A percentile compares a stretch with the other conserved stretches of the same genome.
Conservation (phyloP, 2,329 filamentous ascomycete species). For the Penicillium nordicum region DNA sequence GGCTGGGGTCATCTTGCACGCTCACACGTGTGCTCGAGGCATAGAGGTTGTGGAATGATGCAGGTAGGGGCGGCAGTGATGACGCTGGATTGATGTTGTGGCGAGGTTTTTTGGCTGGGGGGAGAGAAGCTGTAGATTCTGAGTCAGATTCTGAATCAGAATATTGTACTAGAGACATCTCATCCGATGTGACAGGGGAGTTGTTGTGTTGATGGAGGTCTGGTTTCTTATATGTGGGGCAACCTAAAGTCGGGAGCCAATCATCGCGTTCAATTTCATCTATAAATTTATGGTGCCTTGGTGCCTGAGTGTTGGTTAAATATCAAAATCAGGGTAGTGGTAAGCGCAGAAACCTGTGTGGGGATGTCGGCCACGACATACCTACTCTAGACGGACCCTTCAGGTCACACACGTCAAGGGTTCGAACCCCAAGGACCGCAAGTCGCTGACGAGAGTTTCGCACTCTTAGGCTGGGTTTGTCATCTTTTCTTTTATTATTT, state of each 20-base stretch:
- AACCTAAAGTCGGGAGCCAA: neutral
- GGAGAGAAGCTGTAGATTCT: constrained; percentile 20
- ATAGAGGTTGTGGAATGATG: constrained; percentile 84
- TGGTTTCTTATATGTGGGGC: constrained; percentile 1
- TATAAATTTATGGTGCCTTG: neutral
- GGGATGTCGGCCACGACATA: neutral
- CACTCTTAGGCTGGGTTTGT: too few relatives aligned
- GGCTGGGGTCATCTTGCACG: constrained; percentile 72
- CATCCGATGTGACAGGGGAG: neutral
- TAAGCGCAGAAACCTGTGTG: neutral
- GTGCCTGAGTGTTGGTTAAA: too few relatives aligned
- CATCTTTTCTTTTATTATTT: too few relatives aligned
- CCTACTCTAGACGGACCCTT: neutral
- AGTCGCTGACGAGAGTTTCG: neutral
- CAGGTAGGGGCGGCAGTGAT: constrained; percentile 69
- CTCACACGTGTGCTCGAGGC: constrained; percentile 74
- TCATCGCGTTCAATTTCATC: neutral
- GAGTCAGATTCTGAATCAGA: constrained; percentile 46
- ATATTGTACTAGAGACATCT: constrained; percentile 66
- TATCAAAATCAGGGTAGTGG: too few relatives aligned
- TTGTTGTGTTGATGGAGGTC: neutral
- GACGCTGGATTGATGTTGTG: constrained; percentile 20
- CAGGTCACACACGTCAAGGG: neutral
- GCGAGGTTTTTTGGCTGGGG: constrained; percentile 25
- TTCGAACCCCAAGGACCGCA: neutral